Conservation (phyloP, 192 early-diverging fungal species). For the Coemansia sp. region DNA sequence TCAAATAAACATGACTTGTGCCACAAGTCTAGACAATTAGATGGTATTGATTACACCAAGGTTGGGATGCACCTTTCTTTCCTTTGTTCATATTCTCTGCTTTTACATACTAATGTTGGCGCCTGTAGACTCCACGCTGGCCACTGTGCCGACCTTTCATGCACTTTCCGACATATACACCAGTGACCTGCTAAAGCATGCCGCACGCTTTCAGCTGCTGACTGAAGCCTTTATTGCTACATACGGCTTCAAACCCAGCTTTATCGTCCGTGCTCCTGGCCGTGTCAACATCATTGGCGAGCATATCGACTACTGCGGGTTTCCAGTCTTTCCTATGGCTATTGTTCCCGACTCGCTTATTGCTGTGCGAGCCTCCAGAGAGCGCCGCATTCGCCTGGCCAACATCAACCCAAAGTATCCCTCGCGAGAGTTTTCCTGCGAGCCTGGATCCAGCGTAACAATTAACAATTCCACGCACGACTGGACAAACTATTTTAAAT, state of each 20-base stretch:
- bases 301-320: slow-evolving; percentile 95
- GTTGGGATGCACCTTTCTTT: background rate
- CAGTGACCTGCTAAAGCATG: slow-evolving; percentile 18
- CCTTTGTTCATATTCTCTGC: too few species aligned
- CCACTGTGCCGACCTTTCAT: slow-evolving; percentile 32
- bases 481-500: slow-evolving; percentile 93
- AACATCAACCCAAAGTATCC: slow-evolving; percentile 38
- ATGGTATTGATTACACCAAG: background rate
- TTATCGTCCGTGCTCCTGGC: slow-evolving; percentile 86
- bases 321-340: slow-evolving; percentile 94
- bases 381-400: slow-evolving; percentile 24
- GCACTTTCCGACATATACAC: slow-evolving; percentile 37
- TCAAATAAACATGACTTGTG: background rate
- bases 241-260: slow-evolving; percentile 67
- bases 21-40: background rate
- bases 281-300: slow-evolving; percentile 98
- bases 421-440: slow-evolving; percentile 22
- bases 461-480: slow-evolving; percentile 71
- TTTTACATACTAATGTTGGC: slow-evolving; percentile 3
- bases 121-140: background rate
- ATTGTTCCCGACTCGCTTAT: slow-evolving; percentile 65
- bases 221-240: slow-evolving; percentile 52
- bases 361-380: slow-evolving; percentile 37
- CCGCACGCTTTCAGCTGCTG: slow-evolving; percentile 59
- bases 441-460: slow-evolving; percentile 75